phyloP scores from a whole-genome alignment of 2,329 filamentous ascomycete genomes.

The Alternaria tenuissima region DNA sequence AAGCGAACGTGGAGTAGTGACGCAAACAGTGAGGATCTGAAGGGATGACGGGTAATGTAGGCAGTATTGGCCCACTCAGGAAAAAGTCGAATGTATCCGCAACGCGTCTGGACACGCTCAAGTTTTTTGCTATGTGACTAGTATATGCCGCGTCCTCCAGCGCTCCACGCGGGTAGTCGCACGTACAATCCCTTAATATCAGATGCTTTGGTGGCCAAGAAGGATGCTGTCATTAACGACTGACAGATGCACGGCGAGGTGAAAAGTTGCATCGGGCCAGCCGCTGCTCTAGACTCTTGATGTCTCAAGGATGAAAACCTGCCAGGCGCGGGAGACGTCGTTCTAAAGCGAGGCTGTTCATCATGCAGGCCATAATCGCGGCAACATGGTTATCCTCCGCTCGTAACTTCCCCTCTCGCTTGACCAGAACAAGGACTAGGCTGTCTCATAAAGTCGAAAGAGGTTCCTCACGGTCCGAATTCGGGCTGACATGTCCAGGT shows the following conservation, averaged over 20 bases:
- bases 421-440: conserved; percentile 14
- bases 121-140: conserved; percentile 1
- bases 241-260: conserved; percentile 6
- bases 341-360: conserved; percentile 2
- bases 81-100: conserved; percentile 3
- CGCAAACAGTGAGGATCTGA: conserved; percentile 2
- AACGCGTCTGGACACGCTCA: neutral
- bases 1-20: conserved; percentile 12
- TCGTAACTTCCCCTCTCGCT: neutral
- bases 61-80: conserved; percentile 2
- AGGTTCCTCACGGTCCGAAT: conserved; percentile 12
- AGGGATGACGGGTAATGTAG: neutral
- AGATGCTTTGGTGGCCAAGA: conserved; percentile 5
- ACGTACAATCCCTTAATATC: conserved; percentile 2
- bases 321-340: conserved; percentile 6
- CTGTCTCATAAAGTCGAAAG: conserved; percentile 9
- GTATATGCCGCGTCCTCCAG: conserved; percentile 2
- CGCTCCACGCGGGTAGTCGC: conserved; percentile 1
- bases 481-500: conserved; percentile 9
- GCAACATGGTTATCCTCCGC: conserved; percentile 3
- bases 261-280: conserved; percentile 1
- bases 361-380: conserved; percentile 7
- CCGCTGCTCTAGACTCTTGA: conserved; percentile 11
- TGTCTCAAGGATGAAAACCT: conserved; percentile 12
- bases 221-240: conserved; percentile 8